Evolutionary conservation across 1,284 basidiomycete genomes (phyloP).

Genomic region (Schizophyllum amplum): DNA sequence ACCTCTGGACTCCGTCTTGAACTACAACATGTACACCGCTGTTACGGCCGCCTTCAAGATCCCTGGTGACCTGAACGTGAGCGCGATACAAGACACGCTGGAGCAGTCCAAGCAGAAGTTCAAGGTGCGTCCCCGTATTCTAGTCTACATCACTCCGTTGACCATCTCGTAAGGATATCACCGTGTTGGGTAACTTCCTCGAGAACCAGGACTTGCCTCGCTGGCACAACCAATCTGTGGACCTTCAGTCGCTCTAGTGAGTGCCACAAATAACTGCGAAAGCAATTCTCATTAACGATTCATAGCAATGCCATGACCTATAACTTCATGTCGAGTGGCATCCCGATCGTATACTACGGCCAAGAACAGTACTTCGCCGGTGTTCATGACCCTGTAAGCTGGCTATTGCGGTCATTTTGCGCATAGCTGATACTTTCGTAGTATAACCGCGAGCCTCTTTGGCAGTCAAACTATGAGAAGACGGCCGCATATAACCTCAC

Average conservation of each 20-base stretch:
- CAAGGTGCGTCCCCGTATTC: conserved; percentile 23
- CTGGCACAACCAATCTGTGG: conserved; percentile 59
- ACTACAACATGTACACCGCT: conserved; percentile 68
- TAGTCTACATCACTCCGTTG: not conserved
- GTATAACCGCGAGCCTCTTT: conserved; percentile 73
- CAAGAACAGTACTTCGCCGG: conserved; percentile 66
- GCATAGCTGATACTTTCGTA: conserved; percentile 14
- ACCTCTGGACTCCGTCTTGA: conserved; percentile 54
- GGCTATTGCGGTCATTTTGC: not conserved
- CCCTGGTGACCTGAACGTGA: conserved; percentile 56
- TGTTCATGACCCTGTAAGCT: conserved; percentile 48
- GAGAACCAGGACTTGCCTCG: conserved; percentile 80
- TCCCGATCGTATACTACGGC: conserved; percentile 78
- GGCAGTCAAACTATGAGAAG: conserved; percentile 62
- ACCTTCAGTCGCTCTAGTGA: conserved; percentile 53
- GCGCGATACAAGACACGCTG: conserved; percentile 46
- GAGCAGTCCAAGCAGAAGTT: conserved; percentile 44
- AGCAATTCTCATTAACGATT: not conserved
- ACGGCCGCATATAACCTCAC: conserved; percentile 56
- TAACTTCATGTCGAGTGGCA: conserved; percentile 61
- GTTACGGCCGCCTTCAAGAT: conserved; percentile 55
- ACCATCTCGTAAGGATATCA: conserved; percentile 19
- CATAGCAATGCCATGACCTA: conserved; percentile 59
- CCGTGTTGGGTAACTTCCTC: conserved; percentile 67
- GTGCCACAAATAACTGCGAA: conserved; percentile 16